A percentile compares a stretch with the other conserved stretches of the same genome.
Conservation (phyloP, 2,329 filamentous ascomycete genomes). For the Metarhizium album region DNA sequence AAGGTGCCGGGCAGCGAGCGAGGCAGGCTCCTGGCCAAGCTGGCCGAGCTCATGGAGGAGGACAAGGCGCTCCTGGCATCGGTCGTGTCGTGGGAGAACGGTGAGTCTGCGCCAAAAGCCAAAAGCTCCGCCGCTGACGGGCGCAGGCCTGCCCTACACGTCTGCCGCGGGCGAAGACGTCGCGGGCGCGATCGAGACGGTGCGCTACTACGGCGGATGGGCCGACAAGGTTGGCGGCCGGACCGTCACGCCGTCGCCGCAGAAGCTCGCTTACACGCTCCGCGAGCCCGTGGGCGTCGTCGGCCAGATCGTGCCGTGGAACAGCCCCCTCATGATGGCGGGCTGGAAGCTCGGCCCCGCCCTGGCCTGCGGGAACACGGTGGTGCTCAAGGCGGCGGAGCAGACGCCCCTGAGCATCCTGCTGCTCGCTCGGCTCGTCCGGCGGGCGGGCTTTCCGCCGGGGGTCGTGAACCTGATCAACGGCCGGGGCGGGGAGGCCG, state of each 20-base stretch:
- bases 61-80: constrained; percentile 40
- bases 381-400: constrained; percentile 56
- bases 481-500: constrained; percentile 57
- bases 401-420: constrained; percentile 57
- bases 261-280: constrained; percentile 66
- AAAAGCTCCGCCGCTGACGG: too few species aligned
- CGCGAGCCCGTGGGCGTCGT: constrained; percentile 70
- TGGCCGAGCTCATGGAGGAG: constrained; percentile 59
- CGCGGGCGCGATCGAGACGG: constrained; percentile 29
- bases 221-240: constrained; percentile 71
- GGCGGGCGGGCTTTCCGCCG: constrained; percentile 65
- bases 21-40: constrained; percentile 57
- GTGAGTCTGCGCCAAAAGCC: too few species aligned
- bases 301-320: constrained; percentile 65
- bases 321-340: constrained; percentile 42
- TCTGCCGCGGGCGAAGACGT: constrained; percentile 59
- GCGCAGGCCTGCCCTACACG: too few species aligned
- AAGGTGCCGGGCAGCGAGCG: constrained; percentile 56
- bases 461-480: constrained; percentile 71
- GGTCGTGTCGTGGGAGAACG: constrained; percentile 75
- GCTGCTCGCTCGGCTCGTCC: constrained; percentile 55
- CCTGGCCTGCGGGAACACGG: constrained; percentile 51
- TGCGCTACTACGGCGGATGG: constrained; percentile 68
- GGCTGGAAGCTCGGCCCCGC: constrained; percentile 68
- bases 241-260: constrained; percentile 56